A percentile compares a stretch with the other conserved stretches of the same genome.
These are phyloP conservation scores for Termitomyces heimii DNA, from an alignment of 768 basidiomycete species.

Conservation along the genomic window DNA sequence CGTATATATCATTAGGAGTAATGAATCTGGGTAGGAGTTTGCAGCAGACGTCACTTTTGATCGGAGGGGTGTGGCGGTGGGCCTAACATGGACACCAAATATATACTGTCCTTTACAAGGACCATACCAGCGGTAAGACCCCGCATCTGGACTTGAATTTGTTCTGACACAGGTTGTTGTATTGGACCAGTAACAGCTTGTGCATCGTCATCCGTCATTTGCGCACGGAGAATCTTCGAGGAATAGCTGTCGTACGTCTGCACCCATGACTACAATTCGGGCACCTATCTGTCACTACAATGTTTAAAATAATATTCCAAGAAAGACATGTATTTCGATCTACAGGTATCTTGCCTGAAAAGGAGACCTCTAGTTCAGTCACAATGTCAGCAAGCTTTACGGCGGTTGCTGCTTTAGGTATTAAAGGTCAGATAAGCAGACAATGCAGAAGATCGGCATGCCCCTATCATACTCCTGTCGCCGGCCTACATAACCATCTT, in stretches of 20 bases:
- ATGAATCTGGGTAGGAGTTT: no score
- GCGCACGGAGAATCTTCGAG: slow-evolving; percentile 16
- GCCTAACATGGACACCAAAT: neutral
- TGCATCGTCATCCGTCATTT: slow-evolving; percentile 31
- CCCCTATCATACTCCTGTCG: neutral
- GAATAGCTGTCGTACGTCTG: slow-evolving; percentile 17
- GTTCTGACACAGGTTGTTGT: slow-evolving; percentile 17
- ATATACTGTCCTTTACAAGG: neutral
- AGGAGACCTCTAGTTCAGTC: slow-evolving; percentile 30
- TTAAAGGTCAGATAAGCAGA: neutral
- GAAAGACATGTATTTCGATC: slow-evolving; percentile 4
- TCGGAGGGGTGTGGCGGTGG: neutral
- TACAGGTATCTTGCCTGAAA: slow-evolving; percentile 39
- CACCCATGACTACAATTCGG: slow-evolving; percentile 30
- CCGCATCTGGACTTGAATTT: neutral
- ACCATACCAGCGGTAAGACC: neutral
- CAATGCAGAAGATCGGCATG: neutral
- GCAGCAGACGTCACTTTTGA: no score
- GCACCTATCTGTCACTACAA: slow-evolving; percentile 20
- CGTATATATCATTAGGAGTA: no score
- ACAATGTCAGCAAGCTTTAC: slow-evolving; percentile 21
- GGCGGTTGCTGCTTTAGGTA: neutral
- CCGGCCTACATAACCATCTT: neutral
- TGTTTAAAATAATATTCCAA: neutral
- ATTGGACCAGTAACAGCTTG: slow-evolving; percentile 29